These are phyloP conservation scores for Capronia coronata DNA, from an alignment of 2,329 filamentous ascomycete species.

Conservation along the genomic window DNA sequence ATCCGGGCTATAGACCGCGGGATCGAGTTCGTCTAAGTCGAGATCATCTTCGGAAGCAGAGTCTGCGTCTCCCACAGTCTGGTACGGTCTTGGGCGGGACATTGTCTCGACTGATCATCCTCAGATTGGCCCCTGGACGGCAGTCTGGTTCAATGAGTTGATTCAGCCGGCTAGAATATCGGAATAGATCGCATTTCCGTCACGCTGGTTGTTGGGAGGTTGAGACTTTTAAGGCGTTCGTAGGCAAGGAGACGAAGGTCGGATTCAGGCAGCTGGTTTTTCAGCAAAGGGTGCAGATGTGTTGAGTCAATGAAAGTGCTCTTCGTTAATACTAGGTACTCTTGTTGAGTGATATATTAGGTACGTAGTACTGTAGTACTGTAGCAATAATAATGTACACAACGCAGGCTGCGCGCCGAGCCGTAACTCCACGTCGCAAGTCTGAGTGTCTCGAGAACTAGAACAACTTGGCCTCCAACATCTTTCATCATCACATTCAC, in stretches of 20 bases:
- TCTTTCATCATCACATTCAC: not conserved
- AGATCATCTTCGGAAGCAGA: slow-evolving; percentile 41
- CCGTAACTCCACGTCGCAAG: slow-evolving; percentile 3
- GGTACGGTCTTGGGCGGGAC: slow-evolving; percentile 9
- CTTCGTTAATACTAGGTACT: too few species aligned
- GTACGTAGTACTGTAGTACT: not conserved
- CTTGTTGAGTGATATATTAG: too few species aligned
- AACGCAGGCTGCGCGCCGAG: not conserved
- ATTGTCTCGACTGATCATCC: slow-evolving; percentile 18
- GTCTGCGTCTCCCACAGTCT: slow-evolving; percentile 27
- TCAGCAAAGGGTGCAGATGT: too few species aligned
- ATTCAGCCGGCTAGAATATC: too few species aligned
- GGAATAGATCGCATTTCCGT: too few species aligned
- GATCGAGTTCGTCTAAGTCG: slow-evolving; percentile 43
- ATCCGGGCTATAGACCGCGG: slow-evolving; percentile 25
- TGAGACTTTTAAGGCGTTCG: too few species aligned
- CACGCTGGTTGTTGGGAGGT: too few species aligned
- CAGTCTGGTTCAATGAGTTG: not conserved
- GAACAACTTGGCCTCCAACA: slow-evolving; percentile 12
- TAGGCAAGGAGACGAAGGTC: not conserved
- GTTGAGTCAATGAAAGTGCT: too few species aligned
- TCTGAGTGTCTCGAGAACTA: slow-evolving; percentile 7
- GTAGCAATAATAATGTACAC: too few species aligned
- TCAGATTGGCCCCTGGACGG: not conserved
- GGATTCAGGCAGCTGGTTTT: too few species aligned